Conservation (phyloP, 2,329 filamentous ascomycete species). For the Dactylonectria macrodidyma region DNA sequence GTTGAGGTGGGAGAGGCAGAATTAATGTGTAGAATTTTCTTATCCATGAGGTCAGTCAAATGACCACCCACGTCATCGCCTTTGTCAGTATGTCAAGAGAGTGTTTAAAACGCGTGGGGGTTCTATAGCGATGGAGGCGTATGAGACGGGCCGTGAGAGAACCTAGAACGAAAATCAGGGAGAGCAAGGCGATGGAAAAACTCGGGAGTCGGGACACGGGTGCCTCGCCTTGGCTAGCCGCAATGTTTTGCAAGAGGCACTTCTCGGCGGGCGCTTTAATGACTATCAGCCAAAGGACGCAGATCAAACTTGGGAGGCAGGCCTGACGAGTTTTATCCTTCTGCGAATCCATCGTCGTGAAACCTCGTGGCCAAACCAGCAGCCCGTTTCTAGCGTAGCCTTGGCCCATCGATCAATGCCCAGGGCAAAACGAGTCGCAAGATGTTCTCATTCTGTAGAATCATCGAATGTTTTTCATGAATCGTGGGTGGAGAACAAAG, state of each 20-base stretch:
- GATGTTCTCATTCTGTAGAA: not conserved
- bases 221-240: not conserved
- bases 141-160: no score
- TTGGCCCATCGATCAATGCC: not conserved
- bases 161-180: no score
- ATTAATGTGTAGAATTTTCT: no score
- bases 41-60: no score
- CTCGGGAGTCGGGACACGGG: not conserved
- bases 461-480: slow-evolving; percentile 23
- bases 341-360: slow-evolving; percentile 4
- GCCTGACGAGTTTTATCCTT: not conserved
- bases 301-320: slow-evolving; percentile 10
- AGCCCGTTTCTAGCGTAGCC: not conserved
- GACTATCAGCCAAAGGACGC: not conserved
- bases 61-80: no score
- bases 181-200: not conserved
- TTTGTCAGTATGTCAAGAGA: no score
- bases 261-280: not conserved
- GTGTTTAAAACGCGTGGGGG: no score
- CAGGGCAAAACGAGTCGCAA: slow-evolving; percentile 16
- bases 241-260: not conserved
- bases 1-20: no score
- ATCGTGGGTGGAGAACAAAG: not conserved
- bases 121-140: no score
- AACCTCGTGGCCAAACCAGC: slow-evolving; percentile 1